A percentile compares a stretch with the other conserved stretches of the same genome.
Evolutionary conservation across 441 rosid genomes (phyloP).

Genomic region (Adansonia madagascariensis): DNA sequence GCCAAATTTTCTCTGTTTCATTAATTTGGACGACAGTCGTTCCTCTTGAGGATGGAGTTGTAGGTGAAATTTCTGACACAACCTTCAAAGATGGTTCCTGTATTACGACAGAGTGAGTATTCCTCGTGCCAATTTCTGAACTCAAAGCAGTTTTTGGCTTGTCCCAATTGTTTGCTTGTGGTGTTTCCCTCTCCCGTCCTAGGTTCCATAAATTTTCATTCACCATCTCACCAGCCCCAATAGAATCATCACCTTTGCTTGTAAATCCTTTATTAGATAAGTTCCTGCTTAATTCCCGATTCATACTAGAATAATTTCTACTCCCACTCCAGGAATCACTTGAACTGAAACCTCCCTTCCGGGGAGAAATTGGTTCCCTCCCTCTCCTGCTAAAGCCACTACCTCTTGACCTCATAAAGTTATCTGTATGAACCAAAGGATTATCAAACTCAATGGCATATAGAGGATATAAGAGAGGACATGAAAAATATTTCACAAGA

Average conservation of each 20-base stretch:
- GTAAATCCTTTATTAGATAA: conserved; percentile 60
- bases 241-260: conserved; percentile 55
- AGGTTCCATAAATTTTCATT: conserved; percentile 59
- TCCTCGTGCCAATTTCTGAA: conserved; percentile 45
- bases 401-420: conserved; percentile 55
- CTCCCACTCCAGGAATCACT: conserved; percentile 69
- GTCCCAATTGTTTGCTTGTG: conserved; percentile 54
- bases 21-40: conserved; percentile 47
- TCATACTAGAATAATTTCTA: conserved; percentile 54
- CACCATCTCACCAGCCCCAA: conserved; percentile 52
- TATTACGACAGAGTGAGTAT: conserved; percentile 37
- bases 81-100: conserved; percentile 48
- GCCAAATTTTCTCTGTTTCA: conserved; percentile 90
- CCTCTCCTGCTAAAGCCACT: conserved; percentile 67
- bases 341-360: conserved; percentile 58
- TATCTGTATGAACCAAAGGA: conserved; percentile 51
- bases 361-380: conserved; percentile 79
- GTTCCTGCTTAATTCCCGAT: conserved; percentile 64
- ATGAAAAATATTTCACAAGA: conserved; percentile 14
- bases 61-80: conserved; percentile 42
- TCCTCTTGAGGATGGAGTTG: conserved; percentile 44
- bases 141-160: conserved; percentile 52
- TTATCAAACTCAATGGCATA: conserved; percentile 28
- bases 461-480: conserved; percentile 18
- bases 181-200: conserved; percentile 62